A percentile compares a stretch with the other conserved stretches of the same genome.
Evolutionary conservation across 2,329 filamentous ascomycete genomes (phyloP).

Genomic region (Capronia epimyces): DNA sequence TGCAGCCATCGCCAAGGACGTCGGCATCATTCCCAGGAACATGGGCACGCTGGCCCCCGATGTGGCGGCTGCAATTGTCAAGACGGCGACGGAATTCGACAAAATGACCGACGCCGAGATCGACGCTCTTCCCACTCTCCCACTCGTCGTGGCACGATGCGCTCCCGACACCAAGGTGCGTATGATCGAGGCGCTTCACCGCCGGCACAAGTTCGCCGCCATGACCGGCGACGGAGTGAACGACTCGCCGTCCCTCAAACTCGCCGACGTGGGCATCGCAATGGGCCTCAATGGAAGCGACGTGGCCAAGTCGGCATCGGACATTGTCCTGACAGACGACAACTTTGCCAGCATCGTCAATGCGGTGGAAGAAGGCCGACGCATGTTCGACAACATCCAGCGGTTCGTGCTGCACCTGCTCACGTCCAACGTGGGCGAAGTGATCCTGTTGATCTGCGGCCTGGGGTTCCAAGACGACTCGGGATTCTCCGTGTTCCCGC

Average conservation of each 20-base stretch:
- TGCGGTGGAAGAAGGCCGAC: constrained; percentile 73
- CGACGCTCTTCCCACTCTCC: constrained; percentile 65
- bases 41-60: constrained; percentile 42
- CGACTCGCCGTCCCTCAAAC: constrained; percentile 73
- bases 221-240: constrained; percentile 91
- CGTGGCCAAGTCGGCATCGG: constrained; percentile 75
- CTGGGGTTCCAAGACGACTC: constrained; percentile 53
- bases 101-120: constrained; percentile 49
- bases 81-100: constrained; percentile 54
- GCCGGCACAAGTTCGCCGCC: constrained; percentile 68
- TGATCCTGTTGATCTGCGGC: constrained; percentile 53
- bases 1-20: constrained; percentile 52
- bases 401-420: constrained; percentile 60
- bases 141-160: constrained; percentile 76
- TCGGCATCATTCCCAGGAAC: constrained; percentile 50
- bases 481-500: constrained; percentile 53
- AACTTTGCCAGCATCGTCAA: constrained; percentile 83
- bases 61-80: constrained; percentile 47
- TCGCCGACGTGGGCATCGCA: constrained; percentile 78
- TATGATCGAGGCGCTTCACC: constrained; percentile 83
- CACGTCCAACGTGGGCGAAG: constrained; percentile 54
- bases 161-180: constrained; percentile 81
- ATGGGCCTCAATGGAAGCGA: constrained; percentile 83
- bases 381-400: constrained; percentile 85
- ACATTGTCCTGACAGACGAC: constrained; percentile 61